Evolutionary conservation across 1,284 basidiomycete species (phyloP).

Genomic region (Anthracocystis panici-leucophaei): DNA sequence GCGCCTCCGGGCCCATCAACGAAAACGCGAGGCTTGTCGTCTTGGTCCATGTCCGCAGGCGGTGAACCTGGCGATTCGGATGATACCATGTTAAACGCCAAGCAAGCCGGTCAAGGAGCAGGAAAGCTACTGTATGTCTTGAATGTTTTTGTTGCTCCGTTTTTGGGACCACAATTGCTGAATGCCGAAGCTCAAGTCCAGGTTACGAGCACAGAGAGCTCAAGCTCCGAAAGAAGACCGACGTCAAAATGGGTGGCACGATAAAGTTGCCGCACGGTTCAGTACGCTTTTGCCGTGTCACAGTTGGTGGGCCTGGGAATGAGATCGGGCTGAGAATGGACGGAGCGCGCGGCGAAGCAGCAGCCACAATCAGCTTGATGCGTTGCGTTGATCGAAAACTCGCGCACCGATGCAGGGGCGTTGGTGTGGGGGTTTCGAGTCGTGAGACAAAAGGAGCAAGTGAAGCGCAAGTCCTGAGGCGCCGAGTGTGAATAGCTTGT

Average conservation of each 20-base stretch:
- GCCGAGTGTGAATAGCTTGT: neutral
- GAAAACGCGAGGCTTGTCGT: slow-evolving; percentile 54
- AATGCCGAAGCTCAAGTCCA: neutral
- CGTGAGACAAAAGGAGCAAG: neutral
- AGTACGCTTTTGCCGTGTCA: neutral
- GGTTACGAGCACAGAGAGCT: neutral
- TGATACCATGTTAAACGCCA: slow-evolving; percentile 18
- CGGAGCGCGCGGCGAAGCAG: neutral
- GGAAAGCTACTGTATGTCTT: neutral
- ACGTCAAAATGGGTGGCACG: neutral
- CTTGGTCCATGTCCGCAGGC: slow-evolving; percentile 29
- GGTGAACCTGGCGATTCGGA: slow-evolving; percentile 31
- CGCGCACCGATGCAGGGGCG: neutral
- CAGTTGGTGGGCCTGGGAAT: neutral
- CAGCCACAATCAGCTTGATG: neutral
- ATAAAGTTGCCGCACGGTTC: neutral
- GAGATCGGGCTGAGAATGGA: neutral
- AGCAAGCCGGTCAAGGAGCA: neutral
- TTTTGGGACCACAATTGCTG: neutral
- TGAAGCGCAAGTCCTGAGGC: neutral
- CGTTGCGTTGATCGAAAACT: neutral
- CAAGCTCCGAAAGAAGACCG: neutral
- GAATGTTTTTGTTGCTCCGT: neutral
- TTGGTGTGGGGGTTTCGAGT: neutral
- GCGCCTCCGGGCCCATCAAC: slow-evolving; percentile 60